Evolutionary conservation across 176 grass and related monocot genomes (phyloP).

Genomic region (Guadua angustifolia): DNA sequence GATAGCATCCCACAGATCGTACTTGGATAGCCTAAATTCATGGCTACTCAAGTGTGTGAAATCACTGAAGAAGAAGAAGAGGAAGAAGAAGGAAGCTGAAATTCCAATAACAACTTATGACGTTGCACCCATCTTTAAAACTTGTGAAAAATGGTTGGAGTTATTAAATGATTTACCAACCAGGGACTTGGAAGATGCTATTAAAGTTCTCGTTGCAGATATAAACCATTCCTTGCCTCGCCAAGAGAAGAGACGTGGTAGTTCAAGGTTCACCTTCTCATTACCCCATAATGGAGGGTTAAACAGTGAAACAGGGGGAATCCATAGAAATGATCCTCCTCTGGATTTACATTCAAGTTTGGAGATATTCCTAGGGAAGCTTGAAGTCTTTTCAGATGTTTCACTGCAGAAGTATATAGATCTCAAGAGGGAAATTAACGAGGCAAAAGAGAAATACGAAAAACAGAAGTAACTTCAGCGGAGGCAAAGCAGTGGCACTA

Average conservation of each 20-base stretch:
- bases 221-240: slow-evolving; percentile 56
- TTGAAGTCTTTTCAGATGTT: slow-evolving; percentile 54
- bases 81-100: slow-evolving; percentile 45
- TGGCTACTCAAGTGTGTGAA: slow-evolving; percentile 90
- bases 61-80: slow-evolving; percentile 46
- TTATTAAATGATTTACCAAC: slow-evolving; percentile 49
- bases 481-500: slow-evolving; percentile 28
- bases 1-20: slow-evolving; percentile 79
- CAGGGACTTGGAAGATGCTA: slow-evolving; percentile 58
- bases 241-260: slow-evolving; percentile 66
- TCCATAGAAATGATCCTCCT: slow-evolving; percentile 42
- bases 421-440: slow-evolving; percentile 49
- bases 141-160: slow-evolving; percentile 75
- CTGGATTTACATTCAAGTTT: slow-evolving; percentile 73
- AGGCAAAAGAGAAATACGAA: slow-evolving; percentile 50
- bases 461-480: slow-evolving; percentile 9
- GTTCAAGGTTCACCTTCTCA: slow-evolving; percentile 59
- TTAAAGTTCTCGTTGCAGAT: slow-evolving; percentile 66
- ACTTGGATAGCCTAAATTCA: slow-evolving; percentile 69
- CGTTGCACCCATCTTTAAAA: slow-evolving; percentile 80
- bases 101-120: slow-evolving; percentile 42
- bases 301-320: slow-evolving; percentile 30
- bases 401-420: slow-evolving; percentile 56
- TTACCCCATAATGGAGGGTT: slow-evolving; percentile 50
- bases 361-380: slow-evolving; percentile 61